These are phyloP conservation scores for Zasmidium citrigriseum DNA, from an alignment of 2,329 filamentous ascomycete genomes.

Conservation along the genomic window DNA sequence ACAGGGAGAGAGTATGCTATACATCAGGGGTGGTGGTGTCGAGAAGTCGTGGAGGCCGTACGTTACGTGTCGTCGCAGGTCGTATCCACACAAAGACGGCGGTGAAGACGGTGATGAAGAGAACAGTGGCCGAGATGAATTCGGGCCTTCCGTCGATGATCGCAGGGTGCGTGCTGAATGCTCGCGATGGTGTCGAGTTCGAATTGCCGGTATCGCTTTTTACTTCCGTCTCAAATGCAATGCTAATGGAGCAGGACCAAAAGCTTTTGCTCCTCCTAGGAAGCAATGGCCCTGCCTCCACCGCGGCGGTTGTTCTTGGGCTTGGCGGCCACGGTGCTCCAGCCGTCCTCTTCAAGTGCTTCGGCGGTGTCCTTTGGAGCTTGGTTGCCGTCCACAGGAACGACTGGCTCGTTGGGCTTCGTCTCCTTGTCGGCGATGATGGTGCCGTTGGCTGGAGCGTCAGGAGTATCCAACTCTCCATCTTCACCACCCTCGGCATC, in stretches of 20 bases:
- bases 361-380: conserved; percentile 46
- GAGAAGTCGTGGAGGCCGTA: neutral
- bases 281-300: conserved; percentile 49
- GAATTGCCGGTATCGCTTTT: neutral
- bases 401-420: conserved; percentile 56
- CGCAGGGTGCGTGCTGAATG: too few relatives aligned
- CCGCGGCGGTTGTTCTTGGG: conserved; percentile 47
- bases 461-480: conserved; percentile 45
- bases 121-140: neutral
- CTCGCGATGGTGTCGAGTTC: neutral
- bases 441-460: conserved; percentile 51
- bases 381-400: conserved; percentile 37
- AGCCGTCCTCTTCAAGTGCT: conserved; percentile 54
- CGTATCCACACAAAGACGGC: neutral
- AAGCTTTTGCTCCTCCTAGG: conserved; percentile 35
- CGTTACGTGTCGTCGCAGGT: neutral
- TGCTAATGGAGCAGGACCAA: neutral
- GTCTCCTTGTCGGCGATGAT: conserved; percentile 55
- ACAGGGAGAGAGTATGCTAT: neutral
- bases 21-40: neutral
- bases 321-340: conserved; percentile 54
- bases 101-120: conserved; percentile 1
- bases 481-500: conserved; percentile 35
- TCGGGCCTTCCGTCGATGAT: neutral
- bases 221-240: neutral